Percentiles rank a stretch among this genome's conserved stretches.
phyloP scores from a whole-genome alignment of 805 yeast genomes.

The Starmerella floris region DNA sequence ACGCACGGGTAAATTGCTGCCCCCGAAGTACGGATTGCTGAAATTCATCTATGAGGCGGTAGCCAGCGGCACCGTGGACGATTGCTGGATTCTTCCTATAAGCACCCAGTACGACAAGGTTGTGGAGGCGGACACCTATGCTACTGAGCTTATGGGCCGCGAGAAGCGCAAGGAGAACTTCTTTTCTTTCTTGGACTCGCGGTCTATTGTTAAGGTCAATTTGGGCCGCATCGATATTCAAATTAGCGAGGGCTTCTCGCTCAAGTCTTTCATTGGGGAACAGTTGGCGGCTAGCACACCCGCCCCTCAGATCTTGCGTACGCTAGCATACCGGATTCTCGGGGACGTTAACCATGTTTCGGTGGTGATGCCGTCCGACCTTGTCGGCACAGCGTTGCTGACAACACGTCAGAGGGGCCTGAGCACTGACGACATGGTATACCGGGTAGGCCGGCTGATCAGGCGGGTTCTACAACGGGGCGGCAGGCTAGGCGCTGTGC shows the following conservation, averaged over 20 bases:
- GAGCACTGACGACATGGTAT: conserved; percentile 26
- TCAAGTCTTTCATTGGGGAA: conserved; percentile 25
- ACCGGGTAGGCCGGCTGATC: conserved; percentile 29
- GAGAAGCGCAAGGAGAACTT: conserved; percentile 45
- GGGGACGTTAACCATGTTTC: conserved; percentile 40
- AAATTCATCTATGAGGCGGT: conserved; percentile 40
- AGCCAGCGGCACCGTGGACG: conserved; percentile 32
- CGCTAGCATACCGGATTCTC: conserved; percentile 41
- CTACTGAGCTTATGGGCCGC: conserved; percentile 42
- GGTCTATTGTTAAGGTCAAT: conserved; percentile 25
- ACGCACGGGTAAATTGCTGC: conserved; percentile 47
- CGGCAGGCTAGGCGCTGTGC: conserved; percentile 31
- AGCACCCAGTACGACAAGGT: conserved; percentile 49
- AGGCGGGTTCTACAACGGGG: conserved; percentile 27
- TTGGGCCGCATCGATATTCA: conserved; percentile 33
- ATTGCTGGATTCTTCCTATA: conserved; percentile 39
- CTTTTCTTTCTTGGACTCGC: conserved; percentile 27
- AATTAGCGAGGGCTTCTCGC: conserved; percentile 33
- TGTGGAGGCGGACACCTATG: conserved; percentile 42
- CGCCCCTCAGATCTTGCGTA: conserved; percentile 28
- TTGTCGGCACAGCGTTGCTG: conserved; percentile 37
- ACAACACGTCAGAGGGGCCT: conserved; percentile 32
- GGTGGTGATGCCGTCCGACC: conserved; percentile 41
- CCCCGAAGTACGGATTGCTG: conserved; percentile 50
- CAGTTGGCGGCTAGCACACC: conserved; percentile 21